A percentile compares a stretch with the other conserved stretches of the same genome.
These are phyloP conservation scores for Brassica balearica DNA, from an alignment of 441 rosid species.

Conservation along the genomic window DNA sequence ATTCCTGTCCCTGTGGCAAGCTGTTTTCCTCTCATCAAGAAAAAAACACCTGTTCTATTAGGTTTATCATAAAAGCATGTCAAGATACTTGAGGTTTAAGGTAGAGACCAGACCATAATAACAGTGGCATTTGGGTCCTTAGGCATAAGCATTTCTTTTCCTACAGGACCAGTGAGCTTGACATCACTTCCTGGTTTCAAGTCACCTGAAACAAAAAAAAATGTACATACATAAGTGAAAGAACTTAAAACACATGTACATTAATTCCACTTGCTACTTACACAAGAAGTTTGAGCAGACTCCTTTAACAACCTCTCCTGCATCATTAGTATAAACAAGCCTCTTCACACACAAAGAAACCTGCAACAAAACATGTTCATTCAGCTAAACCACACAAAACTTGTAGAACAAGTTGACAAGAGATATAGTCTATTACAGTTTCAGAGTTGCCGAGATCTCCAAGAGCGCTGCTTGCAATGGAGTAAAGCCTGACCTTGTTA, in stretches of 20 bases:
- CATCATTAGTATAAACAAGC: slow-evolving; percentile 85
- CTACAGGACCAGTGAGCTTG: slow-evolving; percentile 86
- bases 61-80: slow-evolving; percentile 4
- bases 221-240: not conserved
- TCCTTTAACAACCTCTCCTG: slow-evolving; percentile 87
- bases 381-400: slow-evolving; percentile 12
- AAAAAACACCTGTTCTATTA: slow-evolving; percentile 2
- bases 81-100: slow-evolving; percentile 24
- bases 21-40: slow-evolving; percentile 47
- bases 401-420: slow-evolving; percentile 1
- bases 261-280: slow-evolving; percentile 42
- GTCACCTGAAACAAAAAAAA: slow-evolving; percentile 63
- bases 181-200: slow-evolving; percentile 82
- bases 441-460: slow-evolving; percentile 92
- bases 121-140: slow-evolving; percentile 91
- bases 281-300: slow-evolving; percentile 98
- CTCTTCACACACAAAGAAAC: slow-evolving; percentile 94
- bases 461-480: slow-evolving; percentile 92
- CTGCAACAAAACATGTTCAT: slow-evolving; percentile 47
- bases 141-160: slow-evolving; percentile 98
- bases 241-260: not conserved
- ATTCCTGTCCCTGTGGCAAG: slow-evolving; percentile 93
- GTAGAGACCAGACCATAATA: slow-evolving; percentile 61
- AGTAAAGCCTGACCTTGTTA: slow-evolving; percentile 85
- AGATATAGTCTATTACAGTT: slow-evolving; percentile 55